Evolutionary conservation across 176 grass and related monocot genomes (phyloP).

Genomic region (Carex parvula): DNA sequence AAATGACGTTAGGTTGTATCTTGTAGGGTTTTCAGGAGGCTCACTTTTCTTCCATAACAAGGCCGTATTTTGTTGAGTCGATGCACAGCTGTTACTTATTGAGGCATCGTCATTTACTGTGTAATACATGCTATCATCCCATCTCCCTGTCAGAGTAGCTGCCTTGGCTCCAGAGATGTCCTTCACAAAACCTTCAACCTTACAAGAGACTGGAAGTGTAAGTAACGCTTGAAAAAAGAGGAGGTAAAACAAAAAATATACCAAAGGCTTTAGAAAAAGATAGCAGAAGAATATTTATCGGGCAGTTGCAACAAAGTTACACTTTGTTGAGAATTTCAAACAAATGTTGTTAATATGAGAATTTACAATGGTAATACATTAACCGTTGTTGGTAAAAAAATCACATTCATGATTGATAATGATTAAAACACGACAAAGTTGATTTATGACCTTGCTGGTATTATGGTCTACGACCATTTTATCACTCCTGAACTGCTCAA

Average conservation of each 20-base stretch:
- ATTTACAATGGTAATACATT: neutral
- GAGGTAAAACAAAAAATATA: neutral
- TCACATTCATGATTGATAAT: neutral
- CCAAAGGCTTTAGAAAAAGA: too few species aligned
- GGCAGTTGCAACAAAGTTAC: too few species aligned
- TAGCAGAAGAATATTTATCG: too few species aligned
- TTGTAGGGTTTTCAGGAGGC: slow-evolving; percentile 62
- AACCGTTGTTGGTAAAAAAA: neutral
- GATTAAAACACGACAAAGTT: neutral
- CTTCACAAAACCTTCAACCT: slow-evolving; percentile 71
- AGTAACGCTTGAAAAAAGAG: slow-evolving; percentile 31
- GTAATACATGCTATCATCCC: slow-evolving; percentile 66
- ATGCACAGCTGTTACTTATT: slow-evolving; percentile 29
- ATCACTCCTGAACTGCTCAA: neutral
- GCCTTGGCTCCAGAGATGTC: slow-evolving; percentile 44
- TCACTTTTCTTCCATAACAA: slow-evolving; percentile 83
- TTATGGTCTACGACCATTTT: neutral
- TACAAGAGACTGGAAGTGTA: slow-evolving; percentile 38
- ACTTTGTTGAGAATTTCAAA: too few species aligned
- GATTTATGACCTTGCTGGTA: neutral
- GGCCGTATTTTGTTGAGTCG: slow-evolving; percentile 37
- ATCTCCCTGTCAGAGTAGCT: slow-evolving; percentile 69
- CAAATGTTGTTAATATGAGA: neutral
- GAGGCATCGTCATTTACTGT: slow-evolving; percentile 38
- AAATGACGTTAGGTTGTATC: slow-evolving; percentile 88